Percentiles rank a stretch among this genome's conserved stretches.
phyloP scores from a whole-genome alignment of 2,329 filamentous ascomycete species.

The Anthostomella pinea region DNA sequence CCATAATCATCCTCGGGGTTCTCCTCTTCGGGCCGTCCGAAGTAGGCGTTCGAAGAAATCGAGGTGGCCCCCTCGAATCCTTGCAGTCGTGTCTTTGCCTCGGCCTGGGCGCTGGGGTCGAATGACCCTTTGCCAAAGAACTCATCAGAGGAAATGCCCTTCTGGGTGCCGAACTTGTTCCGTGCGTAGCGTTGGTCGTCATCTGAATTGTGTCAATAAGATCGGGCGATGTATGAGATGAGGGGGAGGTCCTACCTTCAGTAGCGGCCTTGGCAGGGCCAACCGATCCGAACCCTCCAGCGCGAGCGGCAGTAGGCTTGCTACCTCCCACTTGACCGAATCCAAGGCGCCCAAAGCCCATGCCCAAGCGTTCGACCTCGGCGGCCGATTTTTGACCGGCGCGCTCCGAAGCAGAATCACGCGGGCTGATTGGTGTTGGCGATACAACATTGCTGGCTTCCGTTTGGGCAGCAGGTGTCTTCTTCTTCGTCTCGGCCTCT shows the following conservation, averaged over 20 bases:
- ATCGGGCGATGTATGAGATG: neutral
- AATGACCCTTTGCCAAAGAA: conserved; percentile 92
- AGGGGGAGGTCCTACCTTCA: conserved; percentile 53
- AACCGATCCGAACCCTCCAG: conserved; percentile 83
- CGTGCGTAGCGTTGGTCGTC: conserved; percentile 83
- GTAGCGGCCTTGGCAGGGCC: conserved; percentile 67
- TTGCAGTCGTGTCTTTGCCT: conserved; percentile 83
- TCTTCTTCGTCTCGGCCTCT: conserved; percentile 47
- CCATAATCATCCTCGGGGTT: conserved; percentile 72
- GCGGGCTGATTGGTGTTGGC: conserved; percentile 72
- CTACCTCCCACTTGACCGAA: conserved; percentile 78
- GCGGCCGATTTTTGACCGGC: conserved; percentile 62
- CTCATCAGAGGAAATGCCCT: conserved; percentile 96
- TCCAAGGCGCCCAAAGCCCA: conserved; percentile 80
- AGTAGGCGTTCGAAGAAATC: conserved; percentile 97
- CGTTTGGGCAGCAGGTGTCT: conserved; percentile 29
- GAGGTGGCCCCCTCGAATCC: conserved; percentile 89
- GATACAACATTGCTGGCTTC: conserved; percentile 63
- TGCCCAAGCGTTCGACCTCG: conserved; percentile 85
- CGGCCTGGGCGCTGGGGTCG: conserved; percentile 74
- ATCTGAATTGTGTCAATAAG: conserved; percentile 40
- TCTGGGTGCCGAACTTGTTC: conserved; percentile 85
- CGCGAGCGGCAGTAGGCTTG: conserved; percentile 58
- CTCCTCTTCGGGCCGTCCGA: conserved; percentile 87
- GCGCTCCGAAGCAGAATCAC: conserved; percentile 62